A percentile compares a stretch with the other conserved stretches of the same genome.
phyloP scores from a whole-genome alignment of 257 asterid species.

The Solanum raphanifolium region DNA sequence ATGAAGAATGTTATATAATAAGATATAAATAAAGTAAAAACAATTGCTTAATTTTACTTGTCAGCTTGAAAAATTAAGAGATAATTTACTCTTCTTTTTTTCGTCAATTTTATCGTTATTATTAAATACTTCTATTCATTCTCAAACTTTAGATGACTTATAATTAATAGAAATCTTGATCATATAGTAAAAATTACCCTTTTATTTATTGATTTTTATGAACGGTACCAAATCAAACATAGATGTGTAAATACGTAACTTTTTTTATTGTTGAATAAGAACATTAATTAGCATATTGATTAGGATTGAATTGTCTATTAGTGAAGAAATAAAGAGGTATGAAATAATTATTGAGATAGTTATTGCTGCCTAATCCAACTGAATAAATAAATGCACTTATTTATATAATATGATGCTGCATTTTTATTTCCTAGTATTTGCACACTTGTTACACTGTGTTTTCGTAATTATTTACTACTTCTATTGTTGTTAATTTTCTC shows the following conservation, averaged over 20 bases:
- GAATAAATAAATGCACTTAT: not conserved
- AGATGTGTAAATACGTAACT: no score
- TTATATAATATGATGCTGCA: not conserved
- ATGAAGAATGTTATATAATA: no score
- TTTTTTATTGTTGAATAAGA: conserved; percentile 6
- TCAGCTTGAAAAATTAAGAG: no score
- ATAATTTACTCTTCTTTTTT: not conserved
- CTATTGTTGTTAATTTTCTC: not conserved
- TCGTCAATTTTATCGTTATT: not conserved
- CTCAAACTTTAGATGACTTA: no score
- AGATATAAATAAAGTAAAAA: no score
- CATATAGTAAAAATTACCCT: not conserved
- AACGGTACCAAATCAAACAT: no score
- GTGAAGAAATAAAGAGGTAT: not conserved
- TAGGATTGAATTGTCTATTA: conserved; percentile 9
- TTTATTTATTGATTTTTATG: no score
- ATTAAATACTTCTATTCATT: no score
- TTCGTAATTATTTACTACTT: not conserved
- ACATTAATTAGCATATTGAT: conserved; percentile 24
- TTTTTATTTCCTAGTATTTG: not conserved
- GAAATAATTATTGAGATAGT: conserved; percentile 18
- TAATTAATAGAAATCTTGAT: no score
- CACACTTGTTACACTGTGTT: not conserved
- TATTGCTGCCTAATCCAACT: conserved; percentile 10
- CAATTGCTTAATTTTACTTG: no score